These are phyloP conservation scores for Sporothrix luriei DNA, from an alignment of 2,329 filamentous ascomycete genomes.

Conservation along the genomic window DNA sequence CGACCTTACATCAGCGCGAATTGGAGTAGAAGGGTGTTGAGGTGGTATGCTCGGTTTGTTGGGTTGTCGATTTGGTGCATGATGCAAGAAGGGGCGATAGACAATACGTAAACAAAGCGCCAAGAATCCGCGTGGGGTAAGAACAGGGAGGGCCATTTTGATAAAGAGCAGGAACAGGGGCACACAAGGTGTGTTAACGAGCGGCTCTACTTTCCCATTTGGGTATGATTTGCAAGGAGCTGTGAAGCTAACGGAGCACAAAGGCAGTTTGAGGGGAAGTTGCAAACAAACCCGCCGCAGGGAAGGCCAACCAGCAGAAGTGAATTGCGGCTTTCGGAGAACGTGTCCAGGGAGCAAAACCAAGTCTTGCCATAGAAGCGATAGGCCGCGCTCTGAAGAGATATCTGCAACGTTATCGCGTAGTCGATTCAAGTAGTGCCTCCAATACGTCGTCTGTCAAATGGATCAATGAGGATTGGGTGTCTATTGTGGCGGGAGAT, in stretches of 20 bases:
- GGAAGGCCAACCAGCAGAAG: neutral
- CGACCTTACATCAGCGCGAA: constrained; percentile 7
- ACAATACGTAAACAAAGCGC: neutral
- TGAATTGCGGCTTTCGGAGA: neutral
- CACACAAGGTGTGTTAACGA: neutral
- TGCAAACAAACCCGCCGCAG: neutral
- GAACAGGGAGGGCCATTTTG: neutral
- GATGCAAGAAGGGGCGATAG: too few species aligned
- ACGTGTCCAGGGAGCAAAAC: too few species aligned
- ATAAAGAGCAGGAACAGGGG: constrained; percentile 1
- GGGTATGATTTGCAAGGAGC: neutral
- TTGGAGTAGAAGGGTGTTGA: constrained; percentile 3
- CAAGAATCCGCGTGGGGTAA: neutral
- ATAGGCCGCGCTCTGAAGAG: too few species aligned
- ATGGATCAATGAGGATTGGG: too few species aligned
- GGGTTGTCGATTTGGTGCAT: neutral
- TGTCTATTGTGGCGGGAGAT: neutral
- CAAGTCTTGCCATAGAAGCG: too few species aligned
- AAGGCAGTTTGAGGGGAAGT: neutral
- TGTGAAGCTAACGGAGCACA: neutral
- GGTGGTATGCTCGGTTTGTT: neutral
- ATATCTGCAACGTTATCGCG: too few species aligned
- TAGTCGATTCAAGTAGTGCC: too few species aligned
- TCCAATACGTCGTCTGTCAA: too few species aligned
- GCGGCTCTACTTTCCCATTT: constrained; percentile 19